Conservation (phyloP, 2,329 filamentous ascomycete species). For the Chaetomium strumarium region DNA sequence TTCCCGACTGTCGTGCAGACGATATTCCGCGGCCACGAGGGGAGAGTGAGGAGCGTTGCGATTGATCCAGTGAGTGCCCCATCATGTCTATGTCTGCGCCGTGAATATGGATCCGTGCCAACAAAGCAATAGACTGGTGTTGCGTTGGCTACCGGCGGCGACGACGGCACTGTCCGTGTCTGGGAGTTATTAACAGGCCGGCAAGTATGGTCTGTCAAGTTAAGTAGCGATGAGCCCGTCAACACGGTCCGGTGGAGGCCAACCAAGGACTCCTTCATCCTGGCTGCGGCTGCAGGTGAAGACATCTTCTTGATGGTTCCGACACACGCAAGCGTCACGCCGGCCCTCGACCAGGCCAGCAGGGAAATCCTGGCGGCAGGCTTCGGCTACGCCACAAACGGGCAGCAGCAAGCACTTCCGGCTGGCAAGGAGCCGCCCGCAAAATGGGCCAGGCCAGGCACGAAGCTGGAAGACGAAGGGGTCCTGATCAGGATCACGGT, state of each 20-base stretch:
- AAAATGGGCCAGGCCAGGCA: conserved; percentile 75
- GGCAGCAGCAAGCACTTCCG: conserved; percentile 48
- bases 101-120: neutral
- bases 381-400: conserved; percentile 78
- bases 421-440: conserved; percentile 68
- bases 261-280: conserved; percentile 68
- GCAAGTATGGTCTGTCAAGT: conserved; percentile 76
- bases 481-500: conserved; percentile 78
- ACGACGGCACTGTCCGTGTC: conserved; percentile 85
- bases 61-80: conserved; percentile 79
- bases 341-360: conserved; percentile 67
- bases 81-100: too few relatives aligned
- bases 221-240: conserved; percentile 74
- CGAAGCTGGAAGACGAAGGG: conserved; percentile 67
- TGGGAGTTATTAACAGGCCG: conserved; percentile 85
- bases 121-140: conserved; percentile 18
- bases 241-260: conserved; percentile 88
- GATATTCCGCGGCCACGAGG: conserved; percentile 81
- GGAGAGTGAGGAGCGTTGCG: conserved; percentile 75
- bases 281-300: conserved; percentile 80
- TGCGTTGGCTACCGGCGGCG: conserved; percentile 75
- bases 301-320: conserved; percentile 81
- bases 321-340: conserved; percentile 52
- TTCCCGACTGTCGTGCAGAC: conserved; percentile 90
- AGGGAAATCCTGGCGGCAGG: conserved; percentile 75